phyloP scores from a whole-genome alignment of 768 basidiomycete species.

The Amanita muscaria region DNA sequence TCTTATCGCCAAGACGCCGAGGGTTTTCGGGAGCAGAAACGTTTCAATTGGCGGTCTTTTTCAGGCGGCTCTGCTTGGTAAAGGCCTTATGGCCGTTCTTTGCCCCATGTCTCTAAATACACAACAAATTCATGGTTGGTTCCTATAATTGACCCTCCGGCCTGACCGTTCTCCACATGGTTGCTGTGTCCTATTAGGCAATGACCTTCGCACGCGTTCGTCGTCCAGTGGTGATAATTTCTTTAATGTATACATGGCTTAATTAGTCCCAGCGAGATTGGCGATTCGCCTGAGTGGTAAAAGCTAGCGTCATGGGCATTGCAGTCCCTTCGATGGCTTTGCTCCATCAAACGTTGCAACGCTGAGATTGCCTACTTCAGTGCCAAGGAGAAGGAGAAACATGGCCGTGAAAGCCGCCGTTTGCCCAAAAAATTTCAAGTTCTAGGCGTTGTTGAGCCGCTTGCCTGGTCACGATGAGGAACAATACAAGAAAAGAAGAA shows the following conservation, averaged over 20 bases:
- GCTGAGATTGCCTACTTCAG: too few species aligned
- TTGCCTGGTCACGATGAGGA: too few species aligned
- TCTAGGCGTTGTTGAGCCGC: too few species aligned
- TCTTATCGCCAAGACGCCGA: background rate
- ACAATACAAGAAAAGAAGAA: too few species aligned
- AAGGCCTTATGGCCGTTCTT: background rate
- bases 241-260: constrained; percentile 5
- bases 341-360: too few species aligned
- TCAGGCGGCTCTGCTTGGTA: background rate
- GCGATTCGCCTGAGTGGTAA: background rate
- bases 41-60: background rate
- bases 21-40: background rate
- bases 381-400: too few species aligned
- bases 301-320: background rate
- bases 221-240: constrained; percentile 1
- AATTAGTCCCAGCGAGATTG: background rate
- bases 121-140: background rate
- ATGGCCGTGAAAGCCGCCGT: too few species aligned
- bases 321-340: too few species aligned
- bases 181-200: constrained; percentile 9
- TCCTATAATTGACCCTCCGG: constrained; percentile 1
- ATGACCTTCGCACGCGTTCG: constrained; percentile 9
- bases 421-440: too few species aligned
- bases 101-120: background rate
- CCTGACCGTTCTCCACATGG: constrained; percentile 7